These are phyloP conservation scores for Colletotrichum siamense DNA, from an alignment of 2,329 filamentous ascomycete genomes.

Conservation along the genomic window DNA sequence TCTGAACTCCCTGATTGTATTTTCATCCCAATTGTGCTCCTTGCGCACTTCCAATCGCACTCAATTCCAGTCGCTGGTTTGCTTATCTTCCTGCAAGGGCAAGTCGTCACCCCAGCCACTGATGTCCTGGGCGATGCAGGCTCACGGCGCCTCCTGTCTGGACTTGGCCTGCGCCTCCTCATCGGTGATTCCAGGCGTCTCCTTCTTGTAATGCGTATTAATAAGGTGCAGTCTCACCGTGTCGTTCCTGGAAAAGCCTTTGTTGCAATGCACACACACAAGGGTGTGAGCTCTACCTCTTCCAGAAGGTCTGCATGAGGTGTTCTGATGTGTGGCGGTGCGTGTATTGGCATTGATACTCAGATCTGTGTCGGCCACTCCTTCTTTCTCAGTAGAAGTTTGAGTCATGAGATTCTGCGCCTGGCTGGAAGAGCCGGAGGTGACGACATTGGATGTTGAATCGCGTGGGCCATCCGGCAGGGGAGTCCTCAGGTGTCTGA, in stretches of 20 bases:
- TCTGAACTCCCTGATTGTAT: background rate
- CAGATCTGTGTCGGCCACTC: background rate
- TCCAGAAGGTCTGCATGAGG: background rate
- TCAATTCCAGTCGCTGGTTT: background rate
- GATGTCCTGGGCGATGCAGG: background rate
- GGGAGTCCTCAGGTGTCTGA: background rate
- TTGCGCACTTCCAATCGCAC: background rate
- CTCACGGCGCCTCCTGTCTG: background rate
- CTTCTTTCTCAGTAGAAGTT: background rate
- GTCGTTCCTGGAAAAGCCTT: background rate
- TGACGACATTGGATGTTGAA: background rate
- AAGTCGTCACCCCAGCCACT: background rate
- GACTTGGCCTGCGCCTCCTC: background rate
- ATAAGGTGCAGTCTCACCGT: background rate
- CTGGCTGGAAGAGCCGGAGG: background rate
- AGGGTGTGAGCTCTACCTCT: background rate
- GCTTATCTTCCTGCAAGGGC: background rate
- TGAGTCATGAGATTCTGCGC: background rate
- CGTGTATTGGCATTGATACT: background rate
- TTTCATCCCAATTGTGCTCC: background rate
- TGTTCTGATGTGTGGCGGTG: background rate
- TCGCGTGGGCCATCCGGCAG: background rate
- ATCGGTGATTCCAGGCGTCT: accelerated
- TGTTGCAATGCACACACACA: background rate
- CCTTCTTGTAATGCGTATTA: background rate